Percentiles rank a stretch among this genome's conserved stretches.
Conservation (phyloP, 164 flowering plant genomes). For the Tinospora cordifolia region DNA sequence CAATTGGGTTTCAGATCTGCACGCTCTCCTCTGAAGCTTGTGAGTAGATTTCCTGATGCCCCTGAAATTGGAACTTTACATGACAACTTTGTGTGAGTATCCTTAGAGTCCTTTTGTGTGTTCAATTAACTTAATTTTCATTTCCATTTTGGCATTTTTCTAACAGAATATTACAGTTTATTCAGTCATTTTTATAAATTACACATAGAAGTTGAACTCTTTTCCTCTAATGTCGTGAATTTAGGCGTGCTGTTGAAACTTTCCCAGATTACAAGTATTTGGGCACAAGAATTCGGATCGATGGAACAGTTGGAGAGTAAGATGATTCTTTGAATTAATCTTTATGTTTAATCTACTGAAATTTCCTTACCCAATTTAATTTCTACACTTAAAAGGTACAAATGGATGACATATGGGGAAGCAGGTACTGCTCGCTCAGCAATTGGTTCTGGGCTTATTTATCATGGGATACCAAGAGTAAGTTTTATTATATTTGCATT, state of each 20-base stretch:
- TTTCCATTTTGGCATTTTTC: neutral
- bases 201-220: neutral
- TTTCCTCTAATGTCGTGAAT: slow-evolving; percentile 9
- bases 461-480: slow-evolving; percentile 70
- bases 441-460: slow-evolving; percentile 73
- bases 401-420: slow-evolving; percentile 99
- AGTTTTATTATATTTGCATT: slow-evolving; percentile 15
- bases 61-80: slow-evolving; percentile 69
- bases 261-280: slow-evolving; percentile 73
- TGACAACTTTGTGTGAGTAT: slow-evolving; percentile 61
- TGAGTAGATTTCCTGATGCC: slow-evolving; percentile 44
- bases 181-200: neutral
- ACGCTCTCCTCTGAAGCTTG: slow-evolving; percentile 53
- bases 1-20: slow-evolving; percentile 44
- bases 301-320: slow-evolving; percentile 80
- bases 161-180: neutral
- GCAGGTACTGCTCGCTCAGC: slow-evolving; percentile 76
- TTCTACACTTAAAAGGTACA: slow-evolving; percentile 47
- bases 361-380: slow-evolving; percentile 4
- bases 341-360: slow-evolving; percentile 1
- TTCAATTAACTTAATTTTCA: neutral
- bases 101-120: neutral
- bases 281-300: slow-evolving; percentile 74
- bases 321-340: slow-evolving; percentile 15
- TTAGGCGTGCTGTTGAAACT: slow-evolving; percentile 60